Evolutionary conservation across 768 basidiomycete species (phyloP).

Genomic region (Cystofilobasidium macerans): DNA sequence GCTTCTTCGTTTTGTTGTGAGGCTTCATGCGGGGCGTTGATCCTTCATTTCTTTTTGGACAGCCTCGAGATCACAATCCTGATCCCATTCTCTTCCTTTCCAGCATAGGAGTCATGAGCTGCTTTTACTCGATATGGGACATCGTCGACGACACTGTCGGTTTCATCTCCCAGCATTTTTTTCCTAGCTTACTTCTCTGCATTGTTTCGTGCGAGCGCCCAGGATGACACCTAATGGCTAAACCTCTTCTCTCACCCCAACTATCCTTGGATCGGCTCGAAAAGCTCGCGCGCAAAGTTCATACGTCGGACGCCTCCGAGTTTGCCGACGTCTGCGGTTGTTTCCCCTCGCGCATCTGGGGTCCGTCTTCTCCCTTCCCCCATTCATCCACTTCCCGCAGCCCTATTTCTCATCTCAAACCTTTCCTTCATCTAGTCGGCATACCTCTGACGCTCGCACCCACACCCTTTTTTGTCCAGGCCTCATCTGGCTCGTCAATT

Average conservation of each 20-base stretch:
- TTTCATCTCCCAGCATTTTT: background rate
- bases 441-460: background rate
- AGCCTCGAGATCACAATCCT: constrained; percentile 10
- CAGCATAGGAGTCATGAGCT: constrained; percentile 36
- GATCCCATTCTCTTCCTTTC: constrained; percentile 56
- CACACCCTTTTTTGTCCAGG: constrained; percentile 48
- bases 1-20: constrained; percentile 53
- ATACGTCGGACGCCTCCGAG: constrained; percentile 73
- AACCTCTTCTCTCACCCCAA: background rate
- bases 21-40: constrained; percentile 36
- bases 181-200: no score
- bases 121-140: constrained; percentile 55
- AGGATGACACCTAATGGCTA: constrained; percentile 54
- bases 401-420: no score
- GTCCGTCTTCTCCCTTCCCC: constrained; percentile 41
- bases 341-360: constrained; percentile 52
- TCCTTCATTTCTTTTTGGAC: constrained; percentile 26
- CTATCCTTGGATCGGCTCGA: no score
- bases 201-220: no score
- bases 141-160: constrained; percentile 51
- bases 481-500: constrained; percentile 70
- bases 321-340: constrained; percentile 75
- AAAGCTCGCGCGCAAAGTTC: constrained; percentile 45
- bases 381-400: constrained; percentile 22
- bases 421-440: no score